Evolutionary conservation across 352 stramenopile genomes (phyloP).

Genomic region (Aphanomyces euteiches): DNA sequence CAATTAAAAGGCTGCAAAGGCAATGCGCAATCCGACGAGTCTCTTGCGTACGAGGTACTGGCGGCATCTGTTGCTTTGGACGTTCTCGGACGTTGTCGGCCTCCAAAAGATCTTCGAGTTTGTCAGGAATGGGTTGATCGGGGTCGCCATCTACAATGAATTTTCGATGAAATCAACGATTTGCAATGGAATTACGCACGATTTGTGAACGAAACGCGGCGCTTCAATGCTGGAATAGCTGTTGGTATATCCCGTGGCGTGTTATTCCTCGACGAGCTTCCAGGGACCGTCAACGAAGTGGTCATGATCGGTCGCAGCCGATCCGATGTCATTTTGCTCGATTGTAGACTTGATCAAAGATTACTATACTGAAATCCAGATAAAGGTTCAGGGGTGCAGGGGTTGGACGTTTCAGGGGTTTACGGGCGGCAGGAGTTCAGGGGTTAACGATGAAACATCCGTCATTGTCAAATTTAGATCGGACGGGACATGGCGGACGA

Average conservation of each 20-base stretch:
- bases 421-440: too few species aligned
- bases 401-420: too few species aligned
- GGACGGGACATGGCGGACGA: constrained; percentile 1
- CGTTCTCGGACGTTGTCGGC: neutral
- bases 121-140: constrained; percentile 9
- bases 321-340: constrained; percentile 8
- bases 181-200: neutral
- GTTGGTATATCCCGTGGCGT: neutral
- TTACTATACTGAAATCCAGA: neutral
- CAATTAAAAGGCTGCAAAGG: too few species aligned
- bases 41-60: neutral
- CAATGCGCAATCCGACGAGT: neutral
- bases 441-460: too few species aligned
- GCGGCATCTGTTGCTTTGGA: neutral
- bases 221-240: constrained; percentile 9
- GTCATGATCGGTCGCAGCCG: constrained; percentile 7
- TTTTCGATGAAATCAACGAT: neutral
- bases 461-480: too few species aligned
- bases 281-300: constrained; percentile 1
- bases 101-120: constrained; percentile 18
- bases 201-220: constrained; percentile 26
- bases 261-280: constrained; percentile 1
- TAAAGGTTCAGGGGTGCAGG: too few species aligned
- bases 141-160: neutral
- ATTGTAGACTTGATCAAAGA: neutral